Base-by-base conservation (phyloP, 495 filamentous ascomycete species). In the Podospora fimiseda region DNA sequence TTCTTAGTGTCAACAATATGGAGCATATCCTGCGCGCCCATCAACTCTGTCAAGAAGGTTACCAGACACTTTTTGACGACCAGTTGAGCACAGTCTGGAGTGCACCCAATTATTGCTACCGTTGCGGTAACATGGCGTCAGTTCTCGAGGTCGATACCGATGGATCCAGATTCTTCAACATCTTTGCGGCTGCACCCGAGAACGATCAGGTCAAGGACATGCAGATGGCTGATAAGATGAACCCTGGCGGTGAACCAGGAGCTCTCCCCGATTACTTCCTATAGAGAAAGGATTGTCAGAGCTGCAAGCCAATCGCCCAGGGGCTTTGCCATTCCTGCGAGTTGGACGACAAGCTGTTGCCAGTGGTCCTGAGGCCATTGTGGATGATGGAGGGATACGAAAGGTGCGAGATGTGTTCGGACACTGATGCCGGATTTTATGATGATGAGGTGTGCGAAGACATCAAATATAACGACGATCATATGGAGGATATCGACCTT, bases 1-100 rank as follows among this genome's bases (percentile, higher is more conserved):
- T 98, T 68, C 78, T 98, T 7, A 88, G 94, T 55, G 89, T 98
- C 55, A 98, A 98, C 68, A 84, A 80, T 58, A 96, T 97, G 91
- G 88, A 83, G 16, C 93, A 98, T 68, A 98, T 98, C 54, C 71
- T 98, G 39, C 88, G 93, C 2, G 93, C 93, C 9, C 93, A 98
- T 67, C 93, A 98, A 74, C 79, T 98, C 0, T 98, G 93, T 63
- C 91, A 98, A 65, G 93, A 98, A 68, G 93, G 93, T 0, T 98
- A 89, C 68, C 91, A 96, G 70, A 85, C 95, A 48, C 79, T 98
- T 4, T 98, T 93, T 67, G 93, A 96, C 65, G 90, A 96, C 68
- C 84, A 84, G 18, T 72, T 98, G 48, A 93, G 87, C 68, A 97
- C 94, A 3, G 93, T 98, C 3, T 98, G 93, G 93, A 94, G 88